Evolutionary conservation across 208 protist species (phyloP).

Genomic region (Leptomonas pyrrhocoris): DNA sequence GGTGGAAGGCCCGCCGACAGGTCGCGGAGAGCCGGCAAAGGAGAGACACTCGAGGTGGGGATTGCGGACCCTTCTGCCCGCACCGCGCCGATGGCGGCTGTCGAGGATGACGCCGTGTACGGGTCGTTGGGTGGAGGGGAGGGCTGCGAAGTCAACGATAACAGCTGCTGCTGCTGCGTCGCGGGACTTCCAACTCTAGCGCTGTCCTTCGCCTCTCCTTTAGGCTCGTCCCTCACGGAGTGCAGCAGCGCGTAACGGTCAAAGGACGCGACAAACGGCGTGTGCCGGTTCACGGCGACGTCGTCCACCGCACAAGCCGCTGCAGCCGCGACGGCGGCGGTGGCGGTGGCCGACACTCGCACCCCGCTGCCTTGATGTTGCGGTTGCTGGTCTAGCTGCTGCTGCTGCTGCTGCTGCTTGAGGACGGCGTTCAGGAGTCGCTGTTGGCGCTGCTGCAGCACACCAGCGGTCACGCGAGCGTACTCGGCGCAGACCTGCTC

Average conservation of each 20-base stretch:
- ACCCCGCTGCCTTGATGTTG: not conserved
- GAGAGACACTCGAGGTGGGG: not conserved
- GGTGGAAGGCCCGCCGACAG: not conserved
- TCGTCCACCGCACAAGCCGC: not conserved
- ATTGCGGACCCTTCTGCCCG: too few relatives aligned
- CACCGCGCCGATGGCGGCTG: not conserved
- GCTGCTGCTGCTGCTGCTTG: not conserved
- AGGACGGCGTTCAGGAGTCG: constrained; percentile 14
- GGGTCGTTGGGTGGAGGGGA: not conserved
- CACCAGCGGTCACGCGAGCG: constrained; percentile 27
- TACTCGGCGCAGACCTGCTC: constrained; percentile 38
- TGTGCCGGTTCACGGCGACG: not conserved
- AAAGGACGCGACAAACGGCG: constrained; percentile 31
- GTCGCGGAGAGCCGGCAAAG: not conserved
- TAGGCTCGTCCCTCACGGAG: not conserved
- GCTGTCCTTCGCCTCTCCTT: not conserved
- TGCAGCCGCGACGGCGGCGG: not conserved
- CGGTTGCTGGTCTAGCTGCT: not conserved
- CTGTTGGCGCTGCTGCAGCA: constrained; percentile 32
- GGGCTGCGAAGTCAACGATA: not conserved
- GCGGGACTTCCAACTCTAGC: not conserved
- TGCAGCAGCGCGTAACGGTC: constrained; percentile 34
- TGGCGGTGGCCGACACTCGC: not conserved
- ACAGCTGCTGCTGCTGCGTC: not conserved
- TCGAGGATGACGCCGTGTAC: not conserved